A percentile compares a stretch with the other conserved stretches of the same genome.
Evolutionary conservation across 2,329 filamentous ascomycete species (phyloP).

Genomic region (Thelonectria rubi): DNA sequence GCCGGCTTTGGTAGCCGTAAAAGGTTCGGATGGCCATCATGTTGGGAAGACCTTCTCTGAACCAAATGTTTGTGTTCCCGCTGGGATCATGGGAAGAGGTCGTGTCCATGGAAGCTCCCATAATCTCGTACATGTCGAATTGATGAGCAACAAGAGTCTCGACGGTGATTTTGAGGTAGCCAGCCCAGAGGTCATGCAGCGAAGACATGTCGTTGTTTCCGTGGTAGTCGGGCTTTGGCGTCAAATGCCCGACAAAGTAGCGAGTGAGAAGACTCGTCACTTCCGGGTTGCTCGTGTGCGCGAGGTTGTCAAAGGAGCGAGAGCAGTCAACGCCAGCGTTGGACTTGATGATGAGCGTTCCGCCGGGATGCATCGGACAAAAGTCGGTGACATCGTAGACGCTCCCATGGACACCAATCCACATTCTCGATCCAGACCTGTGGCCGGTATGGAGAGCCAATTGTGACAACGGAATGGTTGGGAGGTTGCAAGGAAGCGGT

Average conservation of each 20-base stretch:
- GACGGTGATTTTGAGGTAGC: constrained; percentile 58
- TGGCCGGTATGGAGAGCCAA: constrained; percentile 62
- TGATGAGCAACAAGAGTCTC: constrained; percentile 63
- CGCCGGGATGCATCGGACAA: constrained; percentile 62
- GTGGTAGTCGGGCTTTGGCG: constrained; percentile 60
- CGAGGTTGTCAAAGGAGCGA: constrained; percentile 62
- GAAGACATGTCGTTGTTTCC: constrained; percentile 52
- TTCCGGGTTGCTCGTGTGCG: constrained; percentile 64
- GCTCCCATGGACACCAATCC: constrained; percentile 62
- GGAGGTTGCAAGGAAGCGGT: constrained; percentile 59
- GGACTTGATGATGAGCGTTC: constrained; percentile 62
- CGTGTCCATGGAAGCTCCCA: constrained; percentile 49
- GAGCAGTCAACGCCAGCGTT: constrained; percentile 64
- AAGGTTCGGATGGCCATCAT: constrained; percentile 61
- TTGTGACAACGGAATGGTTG: constrained; percentile 59
- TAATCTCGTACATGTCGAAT: constrained; percentile 62
- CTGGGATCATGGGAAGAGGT: constrained; percentile 23
- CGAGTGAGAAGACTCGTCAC: constrained; percentile 62
- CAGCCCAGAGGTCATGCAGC: constrained; percentile 60
- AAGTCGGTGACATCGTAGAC: constrained; percentile 65
- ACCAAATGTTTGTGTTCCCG: constrained; percentile 52
- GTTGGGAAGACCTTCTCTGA: constrained; percentile 56
- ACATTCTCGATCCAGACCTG: constrained; percentile 55
- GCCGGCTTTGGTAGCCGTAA: constrained; percentile 61
- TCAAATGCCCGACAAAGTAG: constrained; percentile 62